Conservation (phyloP, 2,329 filamentous ascomycete genomes). For the Fusarium gaditjirri region DNA sequence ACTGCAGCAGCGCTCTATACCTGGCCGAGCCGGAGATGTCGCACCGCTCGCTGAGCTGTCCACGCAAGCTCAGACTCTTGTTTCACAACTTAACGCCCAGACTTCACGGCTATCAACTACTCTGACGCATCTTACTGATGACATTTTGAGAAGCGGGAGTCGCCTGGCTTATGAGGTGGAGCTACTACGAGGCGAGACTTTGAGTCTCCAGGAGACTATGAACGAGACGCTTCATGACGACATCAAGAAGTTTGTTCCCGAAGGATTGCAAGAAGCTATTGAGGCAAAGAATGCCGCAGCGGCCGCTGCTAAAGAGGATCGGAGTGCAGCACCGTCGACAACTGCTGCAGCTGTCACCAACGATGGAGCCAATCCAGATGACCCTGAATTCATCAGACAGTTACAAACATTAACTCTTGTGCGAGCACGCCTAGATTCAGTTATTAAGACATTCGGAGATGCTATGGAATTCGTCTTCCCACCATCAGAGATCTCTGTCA, state of each 20-base stretch:
- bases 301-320: constrained; percentile 29
- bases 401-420: constrained; percentile 86
- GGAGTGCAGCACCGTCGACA: constrained; percentile 38
- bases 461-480: constrained; percentile 96
- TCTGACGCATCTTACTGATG: constrained; percentile 90
- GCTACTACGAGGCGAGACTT: constrained; percentile 86
- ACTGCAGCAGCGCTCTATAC: constrained; percentile 60
- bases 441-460: constrained; percentile 91
- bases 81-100: constrained; percentile 89
- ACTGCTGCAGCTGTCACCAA: constrained; percentile 8
- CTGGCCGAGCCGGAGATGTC: constrained; percentile 45
- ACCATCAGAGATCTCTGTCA: constrained; percentile 84
- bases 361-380: constrained; percentile 46
- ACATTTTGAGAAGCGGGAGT: constrained; percentile 89
- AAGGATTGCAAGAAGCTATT: constrained; percentile 53
- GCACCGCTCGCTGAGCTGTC: constrained; percentile 81
- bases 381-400: constrained; percentile 78
- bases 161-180: constrained; percentile 95
- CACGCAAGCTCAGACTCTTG: constrained; percentile 81
- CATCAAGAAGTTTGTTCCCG: constrained; percentile 76
- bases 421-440: constrained; percentile 83
- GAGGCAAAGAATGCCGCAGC: constrained; percentile 39
- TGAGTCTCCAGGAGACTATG: constrained; percentile 82
- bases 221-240: constrained; percentile 78
- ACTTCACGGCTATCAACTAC: constrained; percentile 83